Evolutionary conservation across 1,284 basidiomycete species (phyloP), one percentile per base, ranked within the genome.

Genomic region (Trichosporon faecale): DNA sequence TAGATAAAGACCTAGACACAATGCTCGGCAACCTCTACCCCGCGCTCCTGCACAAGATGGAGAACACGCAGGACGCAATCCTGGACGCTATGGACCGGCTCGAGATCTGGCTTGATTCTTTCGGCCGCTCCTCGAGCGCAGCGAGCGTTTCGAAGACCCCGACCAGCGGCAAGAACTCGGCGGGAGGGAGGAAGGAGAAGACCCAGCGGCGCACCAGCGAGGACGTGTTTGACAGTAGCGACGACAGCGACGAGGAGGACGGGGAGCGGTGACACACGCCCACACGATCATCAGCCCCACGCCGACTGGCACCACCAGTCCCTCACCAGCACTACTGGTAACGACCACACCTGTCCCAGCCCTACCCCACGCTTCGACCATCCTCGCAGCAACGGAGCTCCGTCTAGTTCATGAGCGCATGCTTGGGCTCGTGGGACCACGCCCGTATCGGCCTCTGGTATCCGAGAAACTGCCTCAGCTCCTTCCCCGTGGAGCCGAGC

Each of bases 21-120:
- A 49, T 29, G 55, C 55, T 60, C 12, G 4, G 27, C 4, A 60
- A 60, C 57, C 57, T 60, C 6, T 60, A 60, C 29, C 57, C 57
- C 2, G 57, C 57, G 4, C 57, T 60, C 27, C 57, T 60, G 29
- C 23, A 60, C 18, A 12, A 16, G 1, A 7, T 60, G 16, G 57
- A 60, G 7, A 60, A 12, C 5, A 60, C 57, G 27, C 57, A 60
- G 29, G 57, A 60, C 57, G 29, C 29, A 8, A 60, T 60, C 57
- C 57, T 60, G 18, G 57, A 60, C 16, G 57, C 57, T 0, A 60
- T 60, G 57, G 57, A 60, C 29, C 11, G 57, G 29, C 29, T 60
- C 16, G 57, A 60, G 57, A 60, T 60, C 14, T 60, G 57, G 57
- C 57, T 60, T 1, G 57, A 60, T n/a, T 60, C 57, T 12, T 33